A percentile compares a stretch with the other conserved stretches of the same genome.
Conservation (phyloP, 768 basidiomycete species). For the Serendipita sp. region DNA sequence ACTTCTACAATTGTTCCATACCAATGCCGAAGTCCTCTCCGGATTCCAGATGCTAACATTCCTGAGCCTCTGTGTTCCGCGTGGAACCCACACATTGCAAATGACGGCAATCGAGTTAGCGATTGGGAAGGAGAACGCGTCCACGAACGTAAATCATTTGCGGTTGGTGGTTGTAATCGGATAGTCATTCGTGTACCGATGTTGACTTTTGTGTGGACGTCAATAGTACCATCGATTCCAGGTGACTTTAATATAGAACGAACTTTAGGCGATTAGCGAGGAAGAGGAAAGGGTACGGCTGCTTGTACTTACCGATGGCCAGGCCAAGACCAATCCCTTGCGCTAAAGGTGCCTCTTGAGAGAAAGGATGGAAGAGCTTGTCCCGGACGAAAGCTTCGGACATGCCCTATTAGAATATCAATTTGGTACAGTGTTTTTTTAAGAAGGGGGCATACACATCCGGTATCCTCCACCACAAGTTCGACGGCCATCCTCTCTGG, state of each 20-base stretch:
- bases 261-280: not conserved
- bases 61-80: not conserved
- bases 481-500: not conserved
- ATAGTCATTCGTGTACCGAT: not conserved
- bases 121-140: not conserved
- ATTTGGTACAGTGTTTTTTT: not conserved
- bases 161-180: not conserved
- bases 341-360: constrained; percentile 88
- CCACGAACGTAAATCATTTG: not conserved
- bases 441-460: not conserved
- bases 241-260: constrained; percentile 1
- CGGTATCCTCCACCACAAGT: constrained; percentile 1
- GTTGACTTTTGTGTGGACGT: not conserved
- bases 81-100: not conserved
- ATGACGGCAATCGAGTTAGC: not conserved
- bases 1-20: not conserved
- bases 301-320: constrained; percentile 87
- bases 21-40: not conserved
- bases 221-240: constrained; percentile 1
- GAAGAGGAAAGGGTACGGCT: constrained; percentile 30
- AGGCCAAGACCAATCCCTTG: constrained; percentile 87
- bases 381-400: constrained; percentile 31
- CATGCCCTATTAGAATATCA: not conserved
- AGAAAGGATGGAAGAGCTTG: constrained; percentile 92
- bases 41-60: not conserved